Conservation (phyloP, 2,329 filamentous ascomycete species). For the Apiospora saccharicola region DNA sequence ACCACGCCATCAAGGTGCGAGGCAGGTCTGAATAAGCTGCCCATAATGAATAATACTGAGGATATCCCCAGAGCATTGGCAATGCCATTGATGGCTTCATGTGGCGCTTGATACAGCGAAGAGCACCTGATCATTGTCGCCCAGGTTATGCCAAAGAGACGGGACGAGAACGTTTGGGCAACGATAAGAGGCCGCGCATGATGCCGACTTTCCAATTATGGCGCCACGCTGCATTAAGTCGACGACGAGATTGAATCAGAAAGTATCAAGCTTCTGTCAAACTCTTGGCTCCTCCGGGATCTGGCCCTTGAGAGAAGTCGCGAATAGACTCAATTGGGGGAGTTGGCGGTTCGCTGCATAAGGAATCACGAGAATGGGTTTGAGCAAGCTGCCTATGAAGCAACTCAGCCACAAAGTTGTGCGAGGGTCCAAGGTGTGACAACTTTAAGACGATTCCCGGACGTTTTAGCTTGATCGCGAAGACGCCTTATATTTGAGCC, state of each 20-base stretch:
- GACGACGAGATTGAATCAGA: background rate
- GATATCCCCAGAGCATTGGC: background rate
- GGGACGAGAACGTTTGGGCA: background rate
- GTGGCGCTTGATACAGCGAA: background rate
- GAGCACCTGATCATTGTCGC: background rate
- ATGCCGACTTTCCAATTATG: background rate
- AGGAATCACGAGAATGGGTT: background rate
- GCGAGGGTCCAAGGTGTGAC: background rate
- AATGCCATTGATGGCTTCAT: background rate
- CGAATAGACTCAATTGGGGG: slow-evolving; percentile 5
- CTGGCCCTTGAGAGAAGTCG: background rate
- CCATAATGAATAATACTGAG: background rate
- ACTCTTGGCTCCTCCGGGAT: background rate
- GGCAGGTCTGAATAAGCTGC: background rate
- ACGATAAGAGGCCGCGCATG: background rate
- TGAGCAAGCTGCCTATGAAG: background rate
- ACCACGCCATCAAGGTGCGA: no score
- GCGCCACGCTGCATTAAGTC: background rate
- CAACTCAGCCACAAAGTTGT: slow-evolving; percentile 3
- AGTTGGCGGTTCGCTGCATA: background rate
- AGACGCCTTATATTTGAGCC: background rate
- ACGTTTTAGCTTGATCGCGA: slow-evolving; percentile 11
- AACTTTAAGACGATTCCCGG: background rate
- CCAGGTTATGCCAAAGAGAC: background rate
- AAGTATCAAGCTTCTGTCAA: no score